phyloP scores from a whole-genome alignment of 2,329 filamentous ascomycete genomes.

The Ceratocystis cacaofunesta region DNA sequence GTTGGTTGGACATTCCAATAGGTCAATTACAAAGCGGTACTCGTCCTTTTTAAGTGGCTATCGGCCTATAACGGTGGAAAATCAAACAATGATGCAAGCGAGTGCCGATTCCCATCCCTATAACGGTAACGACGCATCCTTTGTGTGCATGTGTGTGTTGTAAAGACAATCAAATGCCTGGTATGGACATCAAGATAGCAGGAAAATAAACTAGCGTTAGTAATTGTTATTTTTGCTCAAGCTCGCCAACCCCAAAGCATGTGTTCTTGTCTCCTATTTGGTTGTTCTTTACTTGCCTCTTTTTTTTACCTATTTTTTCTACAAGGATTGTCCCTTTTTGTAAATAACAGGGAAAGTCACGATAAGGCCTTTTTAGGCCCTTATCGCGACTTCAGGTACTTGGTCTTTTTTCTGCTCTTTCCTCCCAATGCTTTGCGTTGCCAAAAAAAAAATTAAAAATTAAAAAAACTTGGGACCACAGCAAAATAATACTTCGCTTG shows the following conservation, averaged over 20 bases:
- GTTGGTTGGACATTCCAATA: no score
- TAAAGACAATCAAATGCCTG: background rate
- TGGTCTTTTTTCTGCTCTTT: background rate
- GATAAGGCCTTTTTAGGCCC: slow-evolving; percentile 2
- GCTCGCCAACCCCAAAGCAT: no score
- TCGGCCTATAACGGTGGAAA: no score
- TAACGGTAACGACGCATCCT: no score
- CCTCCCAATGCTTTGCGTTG: no score
- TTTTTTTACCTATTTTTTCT: background rate
- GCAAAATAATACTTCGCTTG: background rate
- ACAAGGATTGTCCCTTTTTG: background rate
- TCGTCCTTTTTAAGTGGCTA: no score
- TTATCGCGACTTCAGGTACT: background rate
- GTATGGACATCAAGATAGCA: background rate
- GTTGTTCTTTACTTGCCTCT: background rate
- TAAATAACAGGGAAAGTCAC: background rate
- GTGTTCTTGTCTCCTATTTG: background rate
- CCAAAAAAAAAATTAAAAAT: background rate
- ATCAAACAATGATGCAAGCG: no score
- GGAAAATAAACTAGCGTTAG: no score
- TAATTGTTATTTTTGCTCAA: background rate
- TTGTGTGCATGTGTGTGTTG: no score
- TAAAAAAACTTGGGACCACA: background rate
- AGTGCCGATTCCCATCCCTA: no score
- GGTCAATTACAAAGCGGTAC: no score